Percentiles rank a stretch among this genome's conserved stretches.
phyloP scores from a whole-genome alignment of 352 stramenopile genomes.

The Globisporangium barbulae region DNA sequence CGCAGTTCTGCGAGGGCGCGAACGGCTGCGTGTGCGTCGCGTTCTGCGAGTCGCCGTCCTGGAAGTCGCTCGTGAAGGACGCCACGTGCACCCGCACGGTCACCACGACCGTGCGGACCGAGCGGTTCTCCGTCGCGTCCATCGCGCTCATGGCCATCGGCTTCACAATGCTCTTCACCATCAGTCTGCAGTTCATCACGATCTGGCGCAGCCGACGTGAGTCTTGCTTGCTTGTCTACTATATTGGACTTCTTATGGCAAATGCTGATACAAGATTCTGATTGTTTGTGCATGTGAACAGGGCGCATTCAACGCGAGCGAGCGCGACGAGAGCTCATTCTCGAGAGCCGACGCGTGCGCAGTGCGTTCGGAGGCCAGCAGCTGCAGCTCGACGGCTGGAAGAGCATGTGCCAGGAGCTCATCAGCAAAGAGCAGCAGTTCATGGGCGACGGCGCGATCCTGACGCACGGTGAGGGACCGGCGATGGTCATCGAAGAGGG shows the following conservation, averaged over 20 bases:
- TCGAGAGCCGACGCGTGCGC: conserved; percentile 19
- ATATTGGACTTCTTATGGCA: no score
- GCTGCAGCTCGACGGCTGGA: conserved; percentile 51
- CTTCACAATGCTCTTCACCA: conserved; percentile 25
- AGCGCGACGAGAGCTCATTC: conserved; percentile 10
- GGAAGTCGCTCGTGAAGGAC: conserved; percentile 29
- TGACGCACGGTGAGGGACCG: conserved; percentile 13
- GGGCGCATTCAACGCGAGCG: conserved; percentile 20
- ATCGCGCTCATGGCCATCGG: conserved; percentile 32
- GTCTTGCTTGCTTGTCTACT: conserved; percentile 1
- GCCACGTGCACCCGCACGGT: conserved; percentile 36
- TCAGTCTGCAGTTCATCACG: conserved; percentile 27
- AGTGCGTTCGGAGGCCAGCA: conserved; percentile 16
- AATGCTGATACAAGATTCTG: not conserved
- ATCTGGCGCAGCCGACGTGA: conserved; percentile 27
- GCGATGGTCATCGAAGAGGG: conserved; percentile 13
- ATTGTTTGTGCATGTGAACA: not conserved
- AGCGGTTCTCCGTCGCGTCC: conserved; percentile 21
- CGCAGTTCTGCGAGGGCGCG: conserved; percentile 40
- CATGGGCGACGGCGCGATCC: conserved; percentile 21
- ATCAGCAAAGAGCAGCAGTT: conserved; percentile 49
- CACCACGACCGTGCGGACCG: not conserved
- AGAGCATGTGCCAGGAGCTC: conserved; percentile 46
- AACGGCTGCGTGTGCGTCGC: conserved; percentile 50
- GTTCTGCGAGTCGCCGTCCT: conserved; percentile 47